These are phyloP conservation scores for Monascus purpureus DNA, from an alignment of 495 filamentous ascomycete species.

Conservation along the genomic window DNA sequence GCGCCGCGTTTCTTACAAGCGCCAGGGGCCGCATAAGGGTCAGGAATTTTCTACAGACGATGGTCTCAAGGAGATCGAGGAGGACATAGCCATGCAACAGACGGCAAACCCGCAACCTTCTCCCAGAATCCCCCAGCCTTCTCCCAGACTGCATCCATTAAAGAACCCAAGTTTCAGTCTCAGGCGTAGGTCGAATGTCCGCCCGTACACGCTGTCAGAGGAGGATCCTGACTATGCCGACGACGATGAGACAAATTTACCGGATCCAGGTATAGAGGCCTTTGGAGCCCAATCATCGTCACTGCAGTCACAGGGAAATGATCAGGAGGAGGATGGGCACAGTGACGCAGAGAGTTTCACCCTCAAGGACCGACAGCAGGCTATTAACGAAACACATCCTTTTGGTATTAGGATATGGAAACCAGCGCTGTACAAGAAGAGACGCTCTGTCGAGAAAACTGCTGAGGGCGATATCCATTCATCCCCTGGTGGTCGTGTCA, in stretches of 20 bases:
- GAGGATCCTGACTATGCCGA: constrained; percentile 42
- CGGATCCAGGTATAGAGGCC: constrained; percentile 14
- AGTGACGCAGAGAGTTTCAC: constrained; percentile 73
- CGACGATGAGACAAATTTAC: constrained; percentile 26
- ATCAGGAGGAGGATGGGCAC: constrained; percentile 39
- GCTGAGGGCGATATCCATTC: constrained; percentile 97
- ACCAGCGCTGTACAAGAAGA: constrained; percentile 95
- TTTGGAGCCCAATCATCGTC: constrained; percentile 10
- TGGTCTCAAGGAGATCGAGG: constrained; percentile 68
- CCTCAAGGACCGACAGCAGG: constrained; percentile 84
- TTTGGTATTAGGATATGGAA: constrained; percentile 99
- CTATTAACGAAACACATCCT: constrained; percentile 97
- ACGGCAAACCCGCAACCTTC: constrained; percentile 19
- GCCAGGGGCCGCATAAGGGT: constrained; percentile 59
- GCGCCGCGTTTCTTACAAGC: constrained; percentile 61
- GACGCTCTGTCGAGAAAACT: constrained; percentile 85
- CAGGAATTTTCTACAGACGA: constrained; percentile 93
- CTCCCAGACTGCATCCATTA: constrained; percentile 25
- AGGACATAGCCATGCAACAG: constrained; percentile 27
- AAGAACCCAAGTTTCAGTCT: constrained; percentile 48
- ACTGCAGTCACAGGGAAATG: constrained; percentile 13
- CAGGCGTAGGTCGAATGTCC: constrained; percentile 49
- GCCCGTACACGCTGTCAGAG: constrained; percentile 41
- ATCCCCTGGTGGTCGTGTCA: constrained; percentile 78
- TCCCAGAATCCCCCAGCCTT: no score